phyloP scores from a whole-genome alignment of 768 basidiomycete genomes.

The Mrakia blollopis region DNA sequence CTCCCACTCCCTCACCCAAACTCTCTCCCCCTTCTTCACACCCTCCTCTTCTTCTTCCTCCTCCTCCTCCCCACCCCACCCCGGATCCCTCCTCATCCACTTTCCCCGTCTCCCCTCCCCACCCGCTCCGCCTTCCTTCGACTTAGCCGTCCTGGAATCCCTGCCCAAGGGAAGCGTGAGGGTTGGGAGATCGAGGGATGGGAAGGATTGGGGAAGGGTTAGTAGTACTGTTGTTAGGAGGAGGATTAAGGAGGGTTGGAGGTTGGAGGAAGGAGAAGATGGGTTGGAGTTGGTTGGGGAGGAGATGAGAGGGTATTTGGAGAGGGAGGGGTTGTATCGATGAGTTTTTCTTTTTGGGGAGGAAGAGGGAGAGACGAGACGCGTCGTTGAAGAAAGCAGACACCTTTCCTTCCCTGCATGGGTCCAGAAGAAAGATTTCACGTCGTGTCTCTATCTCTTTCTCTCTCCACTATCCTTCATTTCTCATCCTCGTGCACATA shows the following conservation, averaged over 20 bases:
- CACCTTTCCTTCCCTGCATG: too few species aligned
- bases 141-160: background rate
- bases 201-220: slow-evolving; percentile 8
- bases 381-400: background rate
- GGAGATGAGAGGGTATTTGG: background rate
- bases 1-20: background rate
- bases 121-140: background rate
- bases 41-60: background rate
- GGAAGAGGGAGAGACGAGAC: background rate
- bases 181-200: background rate
- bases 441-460: too few species aligned
- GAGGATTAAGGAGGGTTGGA: background rate
- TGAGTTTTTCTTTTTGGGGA: too few species aligned
- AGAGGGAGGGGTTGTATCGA: background rate
- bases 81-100: slow-evolving; percentile 16
- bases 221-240: slow-evolving; percentile 12
- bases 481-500: too few species aligned
- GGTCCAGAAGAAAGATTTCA: too few species aligned
- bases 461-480: too few species aligned
- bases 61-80: background rate
- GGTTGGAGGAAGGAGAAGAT: background rate
- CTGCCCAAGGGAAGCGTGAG: slow-evolving; percentile 5
- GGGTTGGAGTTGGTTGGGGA: background rate
- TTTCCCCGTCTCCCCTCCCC: slow-evolving; percentile 17
- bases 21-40: slow-evolving; percentile 21